phyloP scores from a whole-genome alignment of 371 early-diverging fungal genomes.

The Parasitella parasitica region DNA sequence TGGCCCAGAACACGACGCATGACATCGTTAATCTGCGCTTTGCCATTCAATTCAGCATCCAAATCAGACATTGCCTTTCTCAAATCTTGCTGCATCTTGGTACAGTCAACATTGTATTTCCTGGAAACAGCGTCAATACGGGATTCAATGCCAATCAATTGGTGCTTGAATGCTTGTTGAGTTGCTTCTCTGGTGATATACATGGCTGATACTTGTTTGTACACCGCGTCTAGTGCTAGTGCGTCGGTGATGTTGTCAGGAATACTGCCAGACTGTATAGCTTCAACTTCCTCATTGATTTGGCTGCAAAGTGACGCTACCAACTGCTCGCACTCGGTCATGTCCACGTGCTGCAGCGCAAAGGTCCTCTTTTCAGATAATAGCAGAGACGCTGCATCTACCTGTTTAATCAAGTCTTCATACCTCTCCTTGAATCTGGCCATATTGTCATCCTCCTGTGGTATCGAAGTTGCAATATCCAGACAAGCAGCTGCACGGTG shows the following conservation, averaged over 20 bases:
- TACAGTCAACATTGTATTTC: background rate
- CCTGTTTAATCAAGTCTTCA: background rate
- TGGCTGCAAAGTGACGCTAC: background rate
- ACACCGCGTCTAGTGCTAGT: background rate
- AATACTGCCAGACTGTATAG: background rate
- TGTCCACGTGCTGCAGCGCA: slow-evolving; percentile 7
- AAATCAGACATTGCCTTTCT: background rate
- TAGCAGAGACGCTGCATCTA: background rate
- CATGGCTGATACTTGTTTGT: background rate
- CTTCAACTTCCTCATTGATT: background rate
- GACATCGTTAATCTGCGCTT: slow-evolving; percentile 10
- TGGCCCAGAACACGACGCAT: slow-evolving; percentile 31
- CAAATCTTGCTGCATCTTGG: background rate
- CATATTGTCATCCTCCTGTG: background rate
- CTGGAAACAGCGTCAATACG: background rate
- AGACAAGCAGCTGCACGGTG: background rate
- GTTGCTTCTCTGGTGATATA: background rate
- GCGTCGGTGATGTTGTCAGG: background rate
- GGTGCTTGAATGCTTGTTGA: background rate
- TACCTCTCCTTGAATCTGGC: background rate
- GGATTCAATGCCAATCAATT: background rate
- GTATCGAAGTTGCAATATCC: background rate
- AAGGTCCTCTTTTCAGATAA: background rate
- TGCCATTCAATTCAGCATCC: background rate
- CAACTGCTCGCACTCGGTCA: background rate